These are phyloP conservation scores for Coemansia sp. DNA, from an alignment of 371 early-diverging fungal genomes.

Conservation along the genomic window DNA sequence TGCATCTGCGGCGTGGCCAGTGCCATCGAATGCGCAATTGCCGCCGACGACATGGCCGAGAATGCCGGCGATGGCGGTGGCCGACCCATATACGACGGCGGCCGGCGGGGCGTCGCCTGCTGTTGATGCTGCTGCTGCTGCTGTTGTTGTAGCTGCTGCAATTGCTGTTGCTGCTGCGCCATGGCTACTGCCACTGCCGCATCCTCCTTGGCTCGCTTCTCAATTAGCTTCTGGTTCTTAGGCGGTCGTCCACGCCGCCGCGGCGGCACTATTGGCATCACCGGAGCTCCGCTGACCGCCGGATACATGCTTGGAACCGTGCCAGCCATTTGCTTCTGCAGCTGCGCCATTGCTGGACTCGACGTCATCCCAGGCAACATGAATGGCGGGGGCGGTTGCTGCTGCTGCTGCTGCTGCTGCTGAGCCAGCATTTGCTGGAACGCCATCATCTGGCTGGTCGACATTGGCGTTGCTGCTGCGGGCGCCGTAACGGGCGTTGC, in stretches of 20 bases:
- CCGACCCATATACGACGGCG: constrained; percentile 7
- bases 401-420: constrained; percentile 20
- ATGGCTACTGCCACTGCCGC: constrained; percentile 26
- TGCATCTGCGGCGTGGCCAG: not conserved
- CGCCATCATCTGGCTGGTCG: constrained; percentile 18
- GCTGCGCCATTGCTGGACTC: not conserved
- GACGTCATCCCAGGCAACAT: constrained; percentile 4
- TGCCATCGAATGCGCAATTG: not conserved
- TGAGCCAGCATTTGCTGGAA: constrained; percentile 33
- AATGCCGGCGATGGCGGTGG: constrained; percentile 12
- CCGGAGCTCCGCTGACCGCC: not conserved
- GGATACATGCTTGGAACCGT: not conserved
- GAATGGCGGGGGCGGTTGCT: constrained; percentile 21
- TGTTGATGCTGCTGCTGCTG: not conserved
- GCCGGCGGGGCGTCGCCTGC: not conserved
- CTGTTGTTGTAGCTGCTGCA: no score
- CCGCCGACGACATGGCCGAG: not conserved
- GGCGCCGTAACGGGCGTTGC: not conserved
- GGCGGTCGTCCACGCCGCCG: constrained; percentile 43
- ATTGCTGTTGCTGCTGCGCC: constrained; percentile 4
- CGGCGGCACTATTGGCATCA: constrained; percentile 10
- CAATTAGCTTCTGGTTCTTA: constrained; percentile 46
- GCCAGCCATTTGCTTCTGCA: not conserved
- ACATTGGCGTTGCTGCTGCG: not conserved
- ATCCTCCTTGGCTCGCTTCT: constrained; percentile 42